phyloP scores from a whole-genome alignment of 2,329 filamentous ascomycete genomes.

The Parastagonospora avenae region DNA sequence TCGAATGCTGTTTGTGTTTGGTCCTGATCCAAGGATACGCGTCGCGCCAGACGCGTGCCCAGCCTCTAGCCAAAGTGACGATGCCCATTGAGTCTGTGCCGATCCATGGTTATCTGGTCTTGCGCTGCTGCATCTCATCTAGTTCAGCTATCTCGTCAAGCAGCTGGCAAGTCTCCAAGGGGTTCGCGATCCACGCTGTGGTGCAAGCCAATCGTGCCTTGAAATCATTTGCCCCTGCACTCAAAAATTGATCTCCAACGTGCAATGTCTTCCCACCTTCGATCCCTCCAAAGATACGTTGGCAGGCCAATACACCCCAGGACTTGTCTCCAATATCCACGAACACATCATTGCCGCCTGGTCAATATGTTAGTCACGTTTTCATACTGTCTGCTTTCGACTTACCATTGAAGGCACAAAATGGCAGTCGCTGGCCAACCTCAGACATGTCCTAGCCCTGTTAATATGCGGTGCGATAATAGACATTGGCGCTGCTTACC shows the following conservation, averaged over 20 bases:
- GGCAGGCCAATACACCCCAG: conserved; percentile 91
- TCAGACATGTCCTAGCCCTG: conserved; percentile 68
- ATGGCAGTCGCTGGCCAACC: conserved; percentile 74
- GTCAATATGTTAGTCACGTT: conserved; percentile 18
- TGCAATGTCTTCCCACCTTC: conserved; percentile 81
- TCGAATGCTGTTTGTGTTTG: no score
- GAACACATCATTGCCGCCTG: conserved; percentile 90
- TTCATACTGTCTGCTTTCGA: neutral
- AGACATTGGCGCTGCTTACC: conserved; percentile 24
- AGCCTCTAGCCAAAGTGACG: no score
- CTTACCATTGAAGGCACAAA: conserved; percentile 91
- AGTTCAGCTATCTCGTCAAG: conserved; percentile 75
- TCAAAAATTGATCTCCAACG: conserved; percentile 94
- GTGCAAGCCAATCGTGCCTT: conserved; percentile 91
- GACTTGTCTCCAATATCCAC: conserved; percentile 98
- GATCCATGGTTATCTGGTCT: conserved; percentile 40
- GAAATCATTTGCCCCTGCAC: conserved; percentile 89
- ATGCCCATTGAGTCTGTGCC: no score
- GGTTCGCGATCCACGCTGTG: conserved; percentile 96
- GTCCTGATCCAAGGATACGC: no score
- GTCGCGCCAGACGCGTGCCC: no score
- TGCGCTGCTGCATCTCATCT: conserved; percentile 48
- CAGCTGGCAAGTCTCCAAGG: conserved; percentile 85
- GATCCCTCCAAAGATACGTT: conserved; percentile 83
- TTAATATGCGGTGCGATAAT: conserved; percentile 8